Evolutionary conservation across 129 eudicot species (phyloP).

Genomic region (Flaveria ramosissima): DNA sequence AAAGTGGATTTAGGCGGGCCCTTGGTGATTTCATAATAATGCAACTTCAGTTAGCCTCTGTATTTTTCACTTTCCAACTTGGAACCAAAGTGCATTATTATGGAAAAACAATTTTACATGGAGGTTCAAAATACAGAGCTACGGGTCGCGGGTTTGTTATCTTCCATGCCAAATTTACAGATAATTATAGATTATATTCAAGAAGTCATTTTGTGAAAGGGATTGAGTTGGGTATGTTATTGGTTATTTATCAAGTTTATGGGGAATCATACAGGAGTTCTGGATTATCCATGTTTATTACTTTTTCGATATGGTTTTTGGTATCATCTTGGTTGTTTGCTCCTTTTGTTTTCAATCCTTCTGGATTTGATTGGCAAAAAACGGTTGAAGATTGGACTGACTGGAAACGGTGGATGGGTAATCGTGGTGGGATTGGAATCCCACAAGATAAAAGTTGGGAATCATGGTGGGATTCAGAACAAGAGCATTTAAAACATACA

Average conservation of each 20-base stretch:
- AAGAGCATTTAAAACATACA: constrained; percentile 73
- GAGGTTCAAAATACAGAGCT: constrained; percentile 91
- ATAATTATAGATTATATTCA: constrained; percentile 79
- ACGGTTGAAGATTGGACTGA: constrained; percentile 97
- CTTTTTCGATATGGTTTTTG: constrained; percentile 88
- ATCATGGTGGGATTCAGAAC: constrained; percentile 95
- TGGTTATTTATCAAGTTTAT: constrained; percentile 71
- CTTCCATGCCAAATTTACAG: constrained; percentile 85
- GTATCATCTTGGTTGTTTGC: constrained; percentile 93
- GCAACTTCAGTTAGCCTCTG: constrained; percentile 94
- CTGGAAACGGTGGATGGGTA: constrained; percentile 98
- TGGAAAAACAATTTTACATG: constrained; percentile 84
- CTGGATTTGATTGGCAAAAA: constrained; percentile 95
- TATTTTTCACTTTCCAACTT: constrained; percentile 88
- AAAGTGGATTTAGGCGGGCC: constrained; percentile 83
- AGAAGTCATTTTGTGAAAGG: constrained; percentile 94
- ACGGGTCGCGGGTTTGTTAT: constrained; percentile 98
- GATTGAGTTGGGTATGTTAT: constrained; percentile 63
- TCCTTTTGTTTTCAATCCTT: constrained; percentile 92
- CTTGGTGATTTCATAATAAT: constrained; percentile 78
- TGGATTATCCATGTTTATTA: constrained; percentile 52
- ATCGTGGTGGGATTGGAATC: constrained; percentile 86
- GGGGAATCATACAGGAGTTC: constrained; percentile 69
- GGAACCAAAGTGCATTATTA: constrained; percentile 91
- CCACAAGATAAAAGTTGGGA: constrained; percentile 93